These are phyloP conservation scores for Silene noctiflora DNA, from an alignment of 179 eudicot species.

Conservation along the genomic window DNA sequence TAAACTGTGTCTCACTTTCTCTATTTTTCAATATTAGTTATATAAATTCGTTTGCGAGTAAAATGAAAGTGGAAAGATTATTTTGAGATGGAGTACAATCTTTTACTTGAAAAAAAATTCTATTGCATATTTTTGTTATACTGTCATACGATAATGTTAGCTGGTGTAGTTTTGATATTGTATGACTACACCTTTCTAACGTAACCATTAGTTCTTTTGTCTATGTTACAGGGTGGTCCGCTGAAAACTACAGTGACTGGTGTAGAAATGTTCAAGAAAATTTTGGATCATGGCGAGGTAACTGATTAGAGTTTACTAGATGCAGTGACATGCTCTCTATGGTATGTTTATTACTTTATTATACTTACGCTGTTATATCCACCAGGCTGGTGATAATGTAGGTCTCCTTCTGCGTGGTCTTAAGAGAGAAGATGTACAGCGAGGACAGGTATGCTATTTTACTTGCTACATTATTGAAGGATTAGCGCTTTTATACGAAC, in stretches of 20 bases:
- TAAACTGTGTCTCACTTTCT: neutral
- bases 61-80: too few relatives aligned
- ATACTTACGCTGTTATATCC: constrained; percentile 17
- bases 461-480: neutral
- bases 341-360: constrained; percentile 10
- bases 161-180: neutral
- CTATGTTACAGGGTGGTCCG: constrained; percentile 57
- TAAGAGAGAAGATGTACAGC: constrained; percentile 72
- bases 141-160: neutral
- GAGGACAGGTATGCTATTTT: constrained; percentile 68
- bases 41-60: too few relatives aligned
- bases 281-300: constrained; percentile 82
- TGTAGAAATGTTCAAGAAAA: constrained; percentile 98
- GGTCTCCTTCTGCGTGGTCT: constrained; percentile 96
- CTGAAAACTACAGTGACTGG: constrained; percentile 84
- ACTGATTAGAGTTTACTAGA: constrained; percentile 16
- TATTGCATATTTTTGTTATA: neutral
- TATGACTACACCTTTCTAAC: neutral
- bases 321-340: neutral
- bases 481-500: neutral
- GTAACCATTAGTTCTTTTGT: constrained; percentile 5
- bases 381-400: constrained; percentile 96
- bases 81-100: neutral
- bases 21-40: neutral
- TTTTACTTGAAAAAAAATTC: neutral